Base-by-base conservation (phyloP, 2,329 filamentous ascomycete genomes). In the Cephalotrichum gorgonifer region DNA sequence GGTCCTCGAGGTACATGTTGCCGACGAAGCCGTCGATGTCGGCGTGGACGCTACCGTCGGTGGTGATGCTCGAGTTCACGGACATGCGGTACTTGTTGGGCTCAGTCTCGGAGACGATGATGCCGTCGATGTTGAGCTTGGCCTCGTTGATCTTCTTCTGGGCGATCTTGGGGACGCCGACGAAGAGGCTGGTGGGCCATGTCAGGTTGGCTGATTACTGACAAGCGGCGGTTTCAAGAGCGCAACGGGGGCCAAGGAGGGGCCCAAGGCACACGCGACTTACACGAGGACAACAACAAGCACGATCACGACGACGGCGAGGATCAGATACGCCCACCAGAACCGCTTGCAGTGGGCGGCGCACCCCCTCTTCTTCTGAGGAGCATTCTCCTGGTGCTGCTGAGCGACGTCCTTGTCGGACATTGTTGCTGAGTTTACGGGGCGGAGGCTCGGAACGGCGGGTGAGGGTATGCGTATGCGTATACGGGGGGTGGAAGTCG, bases 261-360 rank as follows among this genome's bases (percentile, higher is more conserved):
- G 17, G 35, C 7, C 17, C n/a, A n/a, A n/a, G n/a, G n/a, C n/a
- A n/a, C n/a, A n/a, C n/a, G n/a, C n/a, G 6, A 48, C 78, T 74
- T 68, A 83, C 80, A 83, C 62, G 35, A 81, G 65, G 35, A 76
- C 68, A 17, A 85, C 72, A 33, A 80, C 66, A 14, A 85, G 62
- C 30, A 79, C 68, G 41, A 74, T 60, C 42, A 79, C 62, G 52
- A 70, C 54, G 50, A 74, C 58, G 47, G 79, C 60, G 15, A 69
- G 59, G 51, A 83, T 64, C 51, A 82, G 60, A 56, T 81, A 71
- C 53, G 71, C 57, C 79, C 80, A 84, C 81, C 80, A 84, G 56
- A 75, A 81, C 55, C 67, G 70, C 58, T 64, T 70, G 60, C 72
- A 74, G 59, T 79, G 75, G 43, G 69, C 64, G 49, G 64, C 64